These are phyloP conservation scores for Penicillium nordicum DNA, from an alignment of 2,329 filamentous ascomycete species.

Conservation along the genomic window DNA sequence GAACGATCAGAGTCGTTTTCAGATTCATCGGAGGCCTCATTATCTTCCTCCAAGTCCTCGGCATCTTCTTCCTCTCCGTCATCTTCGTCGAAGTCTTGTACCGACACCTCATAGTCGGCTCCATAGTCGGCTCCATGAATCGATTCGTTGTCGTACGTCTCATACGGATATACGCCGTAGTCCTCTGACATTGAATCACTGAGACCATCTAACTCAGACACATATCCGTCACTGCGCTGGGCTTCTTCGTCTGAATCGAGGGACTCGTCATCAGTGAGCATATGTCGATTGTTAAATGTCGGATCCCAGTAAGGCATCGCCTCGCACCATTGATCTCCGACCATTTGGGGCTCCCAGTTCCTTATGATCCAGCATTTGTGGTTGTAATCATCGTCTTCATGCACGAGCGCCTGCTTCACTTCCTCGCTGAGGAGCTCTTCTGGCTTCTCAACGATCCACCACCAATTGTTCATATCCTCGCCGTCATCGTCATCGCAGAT, in stretches of 20 bases:
- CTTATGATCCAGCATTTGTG: conserved; percentile 11
- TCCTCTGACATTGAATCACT: not conserved
- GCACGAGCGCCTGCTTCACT: not conserved
- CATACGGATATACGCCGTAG: not conserved
- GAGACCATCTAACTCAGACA: not conserved
- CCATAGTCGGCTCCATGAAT: not conserved
- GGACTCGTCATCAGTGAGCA: conserved; percentile 8
- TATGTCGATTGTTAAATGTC: conserved; percentile 9
- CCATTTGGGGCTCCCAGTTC: conserved; percentile 2
- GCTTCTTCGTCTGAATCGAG: conserved; percentile 3
- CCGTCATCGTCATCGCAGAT: not conserved
- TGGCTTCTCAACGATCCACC: conserved; percentile 13
- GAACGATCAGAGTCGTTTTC: not conserved
- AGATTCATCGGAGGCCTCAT: conserved; percentile 11
- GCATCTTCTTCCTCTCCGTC: conserved; percentile 3
- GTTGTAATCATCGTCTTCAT: not conserved
- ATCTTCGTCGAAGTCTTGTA: not conserved
- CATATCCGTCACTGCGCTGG: not conserved
- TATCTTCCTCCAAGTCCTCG: conserved; percentile 7
- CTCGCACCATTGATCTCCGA: not conserved
- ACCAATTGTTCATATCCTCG: not conserved
- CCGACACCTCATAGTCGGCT: not conserved
- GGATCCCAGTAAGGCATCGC: conserved; percentile 8
- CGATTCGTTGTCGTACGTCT: not conserved
- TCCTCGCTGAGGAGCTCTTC: conserved; percentile 7